Evolutionary conservation across 768 basidiomycete genomes (phyloP).

Genomic region (Pleurotus cornucopiae): DNA sequence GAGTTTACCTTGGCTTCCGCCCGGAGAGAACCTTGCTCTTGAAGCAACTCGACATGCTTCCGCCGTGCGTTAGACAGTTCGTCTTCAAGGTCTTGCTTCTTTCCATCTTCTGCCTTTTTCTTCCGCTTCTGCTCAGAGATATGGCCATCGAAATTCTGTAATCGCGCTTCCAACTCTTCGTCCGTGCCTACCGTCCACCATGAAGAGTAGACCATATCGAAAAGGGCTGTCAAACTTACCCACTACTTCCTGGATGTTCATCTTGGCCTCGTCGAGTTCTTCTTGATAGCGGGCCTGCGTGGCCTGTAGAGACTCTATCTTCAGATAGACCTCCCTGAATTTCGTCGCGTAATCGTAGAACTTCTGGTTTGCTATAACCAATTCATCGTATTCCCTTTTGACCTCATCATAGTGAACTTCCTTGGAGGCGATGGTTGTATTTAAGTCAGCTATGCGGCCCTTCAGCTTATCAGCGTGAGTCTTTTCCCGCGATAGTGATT

Average conservation of each 20-base stretch:
- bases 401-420: slow-evolving; percentile 72
- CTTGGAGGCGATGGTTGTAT: slow-evolving; percentile 58
- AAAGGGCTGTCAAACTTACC: slow-evolving; percentile 35
- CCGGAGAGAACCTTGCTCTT: slow-evolving; percentile 60
- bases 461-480: slow-evolving; percentile 82
- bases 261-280: slow-evolving; percentile 58
- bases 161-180: slow-evolving; percentile 58
- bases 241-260: slow-evolving; percentile 62
- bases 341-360: slow-evolving; percentile 82
- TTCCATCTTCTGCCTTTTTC: slow-evolving; percentile 41
- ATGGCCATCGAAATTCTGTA: slow-evolving; percentile 58
- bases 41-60: slow-evolving; percentile 52
- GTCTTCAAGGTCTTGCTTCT: slow-evolving; percentile 59
- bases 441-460: slow-evolving; percentile 58
- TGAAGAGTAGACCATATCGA: too few relatives aligned
- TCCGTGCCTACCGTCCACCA: slow-evolving; percentile 51
- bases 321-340: slow-evolving; percentile 81
- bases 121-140: slow-evolving; percentile 47
- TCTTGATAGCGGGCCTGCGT: slow-evolving; percentile 57
- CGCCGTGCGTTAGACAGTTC: slow-evolving; percentile 45
- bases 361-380: slow-evolving; percentile 65
- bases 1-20: slow-evolving; percentile 66
- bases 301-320: slow-evolving; percentile 58
- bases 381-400: slow-evolving; percentile 57
- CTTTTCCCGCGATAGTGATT: slow-evolving; percentile 77